A percentile compares a stretch with the other conserved stretches of the same genome.
Evolutionary conservation across 1,284 basidiomycete species (phyloP).

Genomic region (Agaricales sp.): DNA sequence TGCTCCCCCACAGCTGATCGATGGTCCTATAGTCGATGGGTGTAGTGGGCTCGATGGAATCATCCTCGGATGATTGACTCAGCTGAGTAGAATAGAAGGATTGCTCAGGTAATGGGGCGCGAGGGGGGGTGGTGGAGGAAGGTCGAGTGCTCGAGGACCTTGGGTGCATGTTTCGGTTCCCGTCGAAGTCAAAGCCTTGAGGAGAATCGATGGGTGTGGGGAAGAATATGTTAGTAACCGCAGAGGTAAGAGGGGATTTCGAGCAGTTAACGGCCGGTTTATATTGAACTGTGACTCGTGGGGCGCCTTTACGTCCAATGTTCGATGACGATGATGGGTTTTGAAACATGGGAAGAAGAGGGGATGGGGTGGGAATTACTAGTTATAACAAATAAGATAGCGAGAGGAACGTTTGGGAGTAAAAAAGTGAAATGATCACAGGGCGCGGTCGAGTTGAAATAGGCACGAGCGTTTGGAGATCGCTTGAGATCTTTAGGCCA

Average conservation of each 20-base stretch:
- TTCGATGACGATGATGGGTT: not conserved
- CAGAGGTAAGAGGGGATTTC: constrained; percentile 27
- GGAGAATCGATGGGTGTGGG: constrained; percentile 24
- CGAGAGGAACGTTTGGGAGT: not conserved
- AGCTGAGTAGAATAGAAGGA: constrained; percentile 16
- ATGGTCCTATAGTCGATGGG: constrained; percentile 29
- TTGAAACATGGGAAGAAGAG: not conserved
- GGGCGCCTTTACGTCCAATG: constrained; percentile 6
- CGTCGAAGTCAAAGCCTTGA: constrained; percentile 5
- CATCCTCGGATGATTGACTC: constrained; percentile 23
- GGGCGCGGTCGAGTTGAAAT: not conserved
- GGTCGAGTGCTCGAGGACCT: not conserved
- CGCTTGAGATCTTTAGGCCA: not conserved
- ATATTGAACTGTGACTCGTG: constrained; percentile 1
- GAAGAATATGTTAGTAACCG: constrained; percentile 33
- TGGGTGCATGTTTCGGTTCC: constrained; percentile 2
- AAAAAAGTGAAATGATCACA: constrained; percentile 2
- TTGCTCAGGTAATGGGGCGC: no score
- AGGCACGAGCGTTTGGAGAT: not conserved
- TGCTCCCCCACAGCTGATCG: constrained; percentile 50
- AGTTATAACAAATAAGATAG: not conserved
- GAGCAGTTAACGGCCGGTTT: constrained; percentile 16
- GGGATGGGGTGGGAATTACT: not conserved
- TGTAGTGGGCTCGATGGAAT: constrained; percentile 26
- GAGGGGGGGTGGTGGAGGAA: constrained; percentile 6